These are phyloP conservation scores for Tylopilus sp. DNA, from an alignment of 1,284 basidiomycete genomes.

Conservation along the genomic window DNA sequence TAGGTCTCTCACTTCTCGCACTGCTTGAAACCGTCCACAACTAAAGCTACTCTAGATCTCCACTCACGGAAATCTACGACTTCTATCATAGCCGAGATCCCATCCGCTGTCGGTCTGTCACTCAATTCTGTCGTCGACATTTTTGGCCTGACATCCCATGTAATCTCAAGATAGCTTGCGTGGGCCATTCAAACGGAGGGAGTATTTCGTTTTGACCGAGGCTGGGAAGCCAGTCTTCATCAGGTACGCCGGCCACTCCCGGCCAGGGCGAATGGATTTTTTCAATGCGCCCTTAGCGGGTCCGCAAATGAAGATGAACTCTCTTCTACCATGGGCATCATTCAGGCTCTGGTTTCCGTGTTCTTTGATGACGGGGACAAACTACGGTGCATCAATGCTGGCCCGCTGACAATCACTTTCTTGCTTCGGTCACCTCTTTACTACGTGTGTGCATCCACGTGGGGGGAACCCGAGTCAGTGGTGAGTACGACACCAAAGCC, in stretches of 20 bases:
- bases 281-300: slow-evolving; percentile 37
- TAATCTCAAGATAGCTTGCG: slow-evolving; percentile 22
- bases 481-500: slow-evolving; percentile 50
- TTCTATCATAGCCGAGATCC: slow-evolving; percentile 13
- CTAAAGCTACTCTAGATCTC: slow-evolving; percentile 12
- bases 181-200: slow-evolving; percentile 54
- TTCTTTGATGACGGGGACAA: slow-evolving; percentile 84
- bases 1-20: slow-evolving; percentile 22
- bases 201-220: slow-evolving; percentile 90
- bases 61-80: slow-evolving; percentile 15
- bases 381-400: slow-evolving; percentile 73
- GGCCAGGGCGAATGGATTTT: not conserved
- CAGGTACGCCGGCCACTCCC: slow-evolving; percentile 44
- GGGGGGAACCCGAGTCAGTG: slow-evolving; percentile 91
- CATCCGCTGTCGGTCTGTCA: slow-evolving; percentile 11
- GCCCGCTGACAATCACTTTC: slow-evolving; percentile 76
- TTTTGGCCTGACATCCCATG: slow-evolving; percentile 7
- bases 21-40: not conserved
- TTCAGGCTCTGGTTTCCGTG: slow-evolving; percentile 92
- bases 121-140: not conserved
- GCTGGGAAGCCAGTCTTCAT: slow-evolving; percentile 92
- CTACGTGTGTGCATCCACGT: slow-evolving; percentile 83
- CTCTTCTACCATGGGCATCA: slow-evolving; percentile 83
- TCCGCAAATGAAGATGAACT: slow-evolving; percentile 52
- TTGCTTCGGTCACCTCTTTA: slow-evolving; percentile 83